Percentiles rank a stretch among this genome's conserved stretches.
Conservation (phyloP, 345 rosid genomes). For the Ceriops tagal region DNA sequence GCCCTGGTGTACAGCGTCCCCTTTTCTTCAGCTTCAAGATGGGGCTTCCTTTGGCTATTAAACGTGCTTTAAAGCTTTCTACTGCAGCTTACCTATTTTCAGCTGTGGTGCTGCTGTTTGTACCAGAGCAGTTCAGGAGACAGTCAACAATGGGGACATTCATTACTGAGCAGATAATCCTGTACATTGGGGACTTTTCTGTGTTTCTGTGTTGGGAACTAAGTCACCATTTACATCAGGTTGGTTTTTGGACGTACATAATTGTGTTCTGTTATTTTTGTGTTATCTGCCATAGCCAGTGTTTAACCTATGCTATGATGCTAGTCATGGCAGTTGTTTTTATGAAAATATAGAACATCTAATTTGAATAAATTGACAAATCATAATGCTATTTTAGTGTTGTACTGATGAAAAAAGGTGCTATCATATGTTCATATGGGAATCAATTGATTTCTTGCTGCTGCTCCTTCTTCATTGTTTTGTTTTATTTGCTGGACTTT, state of each 20-base stretch:
- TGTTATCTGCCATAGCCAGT: not conserved
- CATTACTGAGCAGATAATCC: constrained; percentile 51
- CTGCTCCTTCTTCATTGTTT: not conserved
- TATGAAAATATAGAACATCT: too few relatives aligned
- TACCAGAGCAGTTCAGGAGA: constrained; percentile 35
- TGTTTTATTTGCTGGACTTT: not conserved
- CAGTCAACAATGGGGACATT: constrained; percentile 41
- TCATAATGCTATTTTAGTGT: not conserved
- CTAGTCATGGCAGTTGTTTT: too few relatives aligned
- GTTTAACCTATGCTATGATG: not conserved
- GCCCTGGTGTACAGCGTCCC: constrained; percentile 53
- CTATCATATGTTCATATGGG: not conserved
- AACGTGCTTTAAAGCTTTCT: constrained; percentile 58
- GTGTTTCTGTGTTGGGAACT: constrained; percentile 85
- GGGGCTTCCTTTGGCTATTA: constrained; percentile 58
- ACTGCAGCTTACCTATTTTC: constrained; percentile 43
- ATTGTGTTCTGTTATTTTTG: not conserved
- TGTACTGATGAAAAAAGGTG: not conserved
- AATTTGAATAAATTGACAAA: too few relatives aligned
- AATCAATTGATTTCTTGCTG: too few relatives aligned
- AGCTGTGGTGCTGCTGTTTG: constrained; percentile 38
- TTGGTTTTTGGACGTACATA: constrained; percentile 21
- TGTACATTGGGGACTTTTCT: constrained; percentile 51
- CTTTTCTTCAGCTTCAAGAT: constrained; percentile 84
- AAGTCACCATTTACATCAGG: constrained; percentile 80